phyloP scores from a whole-genome alignment of 2,329 filamentous ascomycete genomes.

The Sporothrix pallida region DNA sequence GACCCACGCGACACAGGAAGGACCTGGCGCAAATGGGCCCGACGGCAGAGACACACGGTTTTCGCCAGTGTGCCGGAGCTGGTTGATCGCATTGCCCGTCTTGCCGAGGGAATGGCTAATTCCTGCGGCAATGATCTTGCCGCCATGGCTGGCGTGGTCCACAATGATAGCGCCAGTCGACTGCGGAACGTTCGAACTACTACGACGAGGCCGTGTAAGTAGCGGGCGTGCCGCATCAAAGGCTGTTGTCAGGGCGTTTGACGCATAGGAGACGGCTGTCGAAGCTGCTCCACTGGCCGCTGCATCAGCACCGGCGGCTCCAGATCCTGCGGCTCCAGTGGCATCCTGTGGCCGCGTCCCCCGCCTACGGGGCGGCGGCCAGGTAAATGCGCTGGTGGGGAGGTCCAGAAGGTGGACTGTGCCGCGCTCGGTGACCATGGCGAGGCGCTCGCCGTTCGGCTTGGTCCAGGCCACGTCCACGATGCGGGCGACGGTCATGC shows the following conservation, averaged over 20 bases:
- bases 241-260: conserved; percentile 72
- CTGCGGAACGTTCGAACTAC: conserved; percentile 51
- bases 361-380: conserved; percentile 74
- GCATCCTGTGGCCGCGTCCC: conserved; percentile 50
- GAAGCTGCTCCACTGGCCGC: conserved; percentile 44
- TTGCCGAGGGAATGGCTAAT: conserved; percentile 76
- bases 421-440: conserved; percentile 91
- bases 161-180: conserved; percentile 55
- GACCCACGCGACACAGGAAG: conserved; percentile 69
- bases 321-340: conserved; percentile 47
- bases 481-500: conserved; percentile 89
- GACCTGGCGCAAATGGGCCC: conserved; percentile 58
- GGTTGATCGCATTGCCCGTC: conserved; percentile 71
- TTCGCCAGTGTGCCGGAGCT: conserved; percentile 75
- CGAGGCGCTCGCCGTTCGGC: conserved; percentile 79
- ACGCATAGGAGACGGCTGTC: conserved; percentile 70
- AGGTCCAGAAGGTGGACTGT: conserved; percentile 93
- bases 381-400: conserved; percentile 79
- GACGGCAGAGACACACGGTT: conserved; percentile 73
- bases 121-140: conserved; percentile 73
- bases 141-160: conserved; percentile 70
- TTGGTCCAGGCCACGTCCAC: conserved; percentile 88
- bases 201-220: conserved; percentile 61
- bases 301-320: conserved; percentile 49
- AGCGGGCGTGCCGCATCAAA: conserved; percentile 70